Evolutionary conservation across 2,329 filamentous ascomycete species (phyloP).

Genomic region (Trichophyton schoenleinii): DNA sequence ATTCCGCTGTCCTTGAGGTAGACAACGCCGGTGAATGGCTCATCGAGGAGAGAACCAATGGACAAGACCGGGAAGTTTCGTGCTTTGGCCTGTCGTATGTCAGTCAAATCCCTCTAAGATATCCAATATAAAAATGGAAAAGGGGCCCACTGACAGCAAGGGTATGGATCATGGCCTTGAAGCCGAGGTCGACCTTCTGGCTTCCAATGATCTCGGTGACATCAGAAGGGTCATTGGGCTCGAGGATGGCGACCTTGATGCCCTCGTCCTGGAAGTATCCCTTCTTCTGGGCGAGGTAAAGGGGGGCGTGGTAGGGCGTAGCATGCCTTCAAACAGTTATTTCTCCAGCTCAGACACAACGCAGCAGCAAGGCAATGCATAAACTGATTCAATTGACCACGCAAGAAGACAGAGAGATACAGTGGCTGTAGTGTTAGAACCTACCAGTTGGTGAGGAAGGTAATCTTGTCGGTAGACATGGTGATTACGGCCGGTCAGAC

Average conservation of each 20-base stretch:
- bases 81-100: conserved; percentile 50
- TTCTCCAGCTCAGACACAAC: background rate
- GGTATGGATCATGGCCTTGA: conserved; percentile 77
- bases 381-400: background rate
- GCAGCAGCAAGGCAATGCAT: background rate
- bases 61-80: conserved; percentile 61
- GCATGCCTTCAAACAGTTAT: conserved; percentile 50
- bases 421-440: conserved; percentile 15
- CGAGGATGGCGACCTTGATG: conserved; percentile 63
- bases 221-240: conserved; percentile 69
- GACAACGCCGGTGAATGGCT: conserved; percentile 67
- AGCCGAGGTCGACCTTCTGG: conserved; percentile 63
- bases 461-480: conserved; percentile 78
- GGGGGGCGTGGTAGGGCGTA: conserved; percentile 65
- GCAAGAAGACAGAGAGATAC: background rate
- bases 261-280: conserved; percentile 63
- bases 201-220: conserved; percentile 71
- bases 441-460: conserved; percentile 74
- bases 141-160: conserved; percentile 44
- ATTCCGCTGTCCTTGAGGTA: conserved; percentile 65
- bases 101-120: background rate
- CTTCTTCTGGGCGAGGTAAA: conserved; percentile 65
- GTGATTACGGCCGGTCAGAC: conserved; percentile 24
- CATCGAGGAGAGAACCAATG: conserved; percentile 62
- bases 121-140: background rate